A percentile compares a stretch with the other conserved stretches of the same genome.
Evolutionary conservation across 805 yeast genomes (phyloP).

Genomic region (Candida chauliodis): DNA sequence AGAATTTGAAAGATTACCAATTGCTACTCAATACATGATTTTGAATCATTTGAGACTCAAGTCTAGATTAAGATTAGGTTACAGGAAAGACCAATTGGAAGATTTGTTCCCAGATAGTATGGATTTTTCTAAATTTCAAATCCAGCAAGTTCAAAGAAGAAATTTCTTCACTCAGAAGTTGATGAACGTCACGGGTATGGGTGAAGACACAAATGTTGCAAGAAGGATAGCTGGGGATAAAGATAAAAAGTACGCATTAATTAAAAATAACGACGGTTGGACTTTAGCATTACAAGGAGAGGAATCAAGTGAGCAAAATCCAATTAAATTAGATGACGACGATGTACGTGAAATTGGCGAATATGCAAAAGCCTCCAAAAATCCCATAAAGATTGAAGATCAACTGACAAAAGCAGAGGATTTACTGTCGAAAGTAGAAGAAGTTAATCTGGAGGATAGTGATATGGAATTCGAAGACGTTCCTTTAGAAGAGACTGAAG

Average conservation of each 20-base stretch:
- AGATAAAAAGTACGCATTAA: constrained; percentile 69
- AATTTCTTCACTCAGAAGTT: constrained; percentile 85
- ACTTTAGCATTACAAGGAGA: constrained; percentile 55
- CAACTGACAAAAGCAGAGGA: too few relatives aligned
- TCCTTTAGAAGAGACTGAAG: constrained; percentile 30
- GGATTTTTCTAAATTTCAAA: constrained; percentile 91
- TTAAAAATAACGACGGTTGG: constrained; percentile 81
- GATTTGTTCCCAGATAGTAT: constrained; percentile 75
- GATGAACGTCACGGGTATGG: constrained; percentile 81
- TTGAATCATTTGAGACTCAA: constrained; percentile 76
- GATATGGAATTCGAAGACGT: constrained; percentile 58
- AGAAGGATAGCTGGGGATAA: constrained; percentile 80
- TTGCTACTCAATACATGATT: constrained; percentile 83
- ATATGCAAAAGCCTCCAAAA: constrained; percentile 2
- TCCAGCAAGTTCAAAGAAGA: constrained; percentile 86
- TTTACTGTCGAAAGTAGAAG: constrained; percentile 6
- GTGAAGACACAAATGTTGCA: constrained; percentile 46
- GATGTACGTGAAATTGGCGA: constrained; percentile 16
- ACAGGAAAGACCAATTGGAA: constrained; percentile 82
- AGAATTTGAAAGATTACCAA: constrained; percentile 74
- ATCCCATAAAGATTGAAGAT: background rate
- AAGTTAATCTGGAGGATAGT: constrained; percentile 6
- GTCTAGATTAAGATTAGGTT: constrained; percentile 93
- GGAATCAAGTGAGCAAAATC: constrained; percentile 40
- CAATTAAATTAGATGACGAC: constrained; percentile 50